phyloP scores from a whole-genome alignment of 257 asterid genomes.

The Solanum appendiculatum region DNA sequence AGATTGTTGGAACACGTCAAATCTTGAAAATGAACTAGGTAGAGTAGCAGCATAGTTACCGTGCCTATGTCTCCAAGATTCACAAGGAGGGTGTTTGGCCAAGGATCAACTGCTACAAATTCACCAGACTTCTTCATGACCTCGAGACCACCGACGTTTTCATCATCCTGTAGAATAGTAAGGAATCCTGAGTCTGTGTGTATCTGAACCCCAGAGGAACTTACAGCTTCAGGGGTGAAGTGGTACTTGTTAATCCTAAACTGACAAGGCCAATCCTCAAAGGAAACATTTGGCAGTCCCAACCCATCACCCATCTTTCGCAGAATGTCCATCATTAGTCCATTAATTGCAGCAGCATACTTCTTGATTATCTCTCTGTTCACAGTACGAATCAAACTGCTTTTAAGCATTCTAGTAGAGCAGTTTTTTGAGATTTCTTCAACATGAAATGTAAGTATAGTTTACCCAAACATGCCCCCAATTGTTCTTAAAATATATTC shows the following conservation, averaged over 20 bases:
- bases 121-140: conserved; percentile 47
- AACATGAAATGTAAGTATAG: neutral
- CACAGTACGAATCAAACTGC: neutral
- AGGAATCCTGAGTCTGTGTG: conserved; percentile 69
- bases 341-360: conserved; percentile 50
- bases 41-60: conserved; percentile 10
- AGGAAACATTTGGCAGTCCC: conserved; percentile 20
- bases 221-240: conserved; percentile 34
- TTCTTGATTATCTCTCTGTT: conserved; percentile 35
- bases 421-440: neutral
- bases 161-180: conserved; percentile 68
- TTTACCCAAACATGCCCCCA: neutral
- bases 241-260: conserved; percentile 67
- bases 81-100: conserved; percentile 49
- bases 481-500: neutral
- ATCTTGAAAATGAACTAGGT: neutral
- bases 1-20: neutral
- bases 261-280: conserved; percentile 49
- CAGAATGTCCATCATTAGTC: conserved; percentile 27
- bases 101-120: conserved; percentile 43
- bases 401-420: neutral
- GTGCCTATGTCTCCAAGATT: conserved; percentile 60
- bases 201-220: conserved; percentile 43
- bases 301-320: conserved; percentile 35
- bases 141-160: conserved; percentile 53